Evolutionary conservation across 169 alveolate species (phyloP), one percentile per base, ranked within the genome.

Genomic region (Plasmodium coatneyi): DNA sequence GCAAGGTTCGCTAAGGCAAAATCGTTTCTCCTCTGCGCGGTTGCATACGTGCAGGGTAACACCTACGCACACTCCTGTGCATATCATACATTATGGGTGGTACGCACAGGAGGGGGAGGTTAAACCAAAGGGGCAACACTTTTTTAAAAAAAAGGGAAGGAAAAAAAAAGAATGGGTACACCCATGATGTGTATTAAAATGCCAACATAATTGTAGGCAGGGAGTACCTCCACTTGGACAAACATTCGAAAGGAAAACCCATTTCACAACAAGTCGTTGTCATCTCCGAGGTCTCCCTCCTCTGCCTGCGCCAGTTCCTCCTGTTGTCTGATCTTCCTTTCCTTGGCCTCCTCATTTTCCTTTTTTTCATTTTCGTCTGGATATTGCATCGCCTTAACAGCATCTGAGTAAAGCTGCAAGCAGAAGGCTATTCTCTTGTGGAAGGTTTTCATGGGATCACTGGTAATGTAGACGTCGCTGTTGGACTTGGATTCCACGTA

Each of bases 361-460:
- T 78, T 87, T 56, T 87, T 87, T 78, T 87, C 93, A 87, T 87
- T 87, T 71, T 94, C 93, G 49, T 86, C 96, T 3, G 96, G 96
- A 56, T 92, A 93, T 80, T 92, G 95, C 95, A 92, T 92, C 0
- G 96, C 99, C 96, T 97, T 98, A 41, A 98, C 96, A 32, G 99
- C 98, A 89, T 98, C 98, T 36, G 98, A 96, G 95, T 98, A 98
- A 28, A 98, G 96, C 81, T 97, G 98, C 92, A 98, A 98, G 95
- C 99, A 97, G 96, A 98, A 98, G 74, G 97, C 96, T 80, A 98
- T 98, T 89, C 99, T 97, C 90, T 97, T 98, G 92, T 98, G 98
- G 87, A 98, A 97, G 22, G 98, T 96, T 74, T 94, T 95, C 96
- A 97, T 97, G 36, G 99, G 99, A 84, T 98, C 98, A 1, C 92